Evolutionary conservation across 2,329 filamentous ascomycete genomes (phyloP).

Genomic region (Paramyrothecium roridum): DNA sequence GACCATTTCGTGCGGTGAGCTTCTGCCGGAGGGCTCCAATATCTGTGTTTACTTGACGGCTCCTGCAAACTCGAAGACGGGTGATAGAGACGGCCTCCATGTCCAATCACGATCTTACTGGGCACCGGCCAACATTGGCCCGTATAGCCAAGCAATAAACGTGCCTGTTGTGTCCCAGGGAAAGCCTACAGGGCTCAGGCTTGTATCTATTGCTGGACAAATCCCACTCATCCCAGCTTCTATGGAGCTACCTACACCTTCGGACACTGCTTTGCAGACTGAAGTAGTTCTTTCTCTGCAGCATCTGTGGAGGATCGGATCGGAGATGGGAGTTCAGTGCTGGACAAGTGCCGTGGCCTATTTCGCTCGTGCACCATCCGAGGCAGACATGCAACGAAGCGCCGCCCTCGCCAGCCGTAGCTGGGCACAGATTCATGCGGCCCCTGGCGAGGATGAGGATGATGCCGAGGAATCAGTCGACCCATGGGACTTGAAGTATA

Average conservation of each 20-base stretch:
- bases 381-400: slow-evolving; percentile 24
- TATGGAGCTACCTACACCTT: slow-evolving; percentile 59
- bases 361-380: slow-evolving; percentile 43
- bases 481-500: slow-evolving; percentile 66
- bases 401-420: slow-evolving; percentile 39
- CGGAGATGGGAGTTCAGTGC: slow-evolving; percentile 66
- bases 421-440: slow-evolving; percentile 46
- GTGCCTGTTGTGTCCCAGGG: slow-evolving; percentile 28
- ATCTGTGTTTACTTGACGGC: slow-evolving; percentile 57
- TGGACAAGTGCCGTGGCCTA: slow-evolving; percentile 78
- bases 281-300: slow-evolving; percentile 76
- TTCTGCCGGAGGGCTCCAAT: slow-evolving; percentile 57
- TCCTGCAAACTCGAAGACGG: slow-evolving; percentile 21
- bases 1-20: slow-evolving; percentile 72
- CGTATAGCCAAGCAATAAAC: slow-evolving; percentile 86
- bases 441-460: slow-evolving; percentile 43
- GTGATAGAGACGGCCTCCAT: slow-evolving; percentile 65
- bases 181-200: slow-evolving; percentile 19
- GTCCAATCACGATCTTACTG: slow-evolving; percentile 94
- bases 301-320: slow-evolving; percentile 82
- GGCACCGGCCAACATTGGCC: slow-evolving; percentile 96
- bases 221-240: slow-evolving; percentile 81
- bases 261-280: slow-evolving; percentile 40
- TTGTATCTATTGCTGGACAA: slow-evolving; percentile 77
- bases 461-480: slow-evolving; percentile 53